These are phyloP conservation scores for Ceratobasidium sp. DNA, from an alignment of 1,284 basidiomycete genomes.

Conservation along the genomic window DNA sequence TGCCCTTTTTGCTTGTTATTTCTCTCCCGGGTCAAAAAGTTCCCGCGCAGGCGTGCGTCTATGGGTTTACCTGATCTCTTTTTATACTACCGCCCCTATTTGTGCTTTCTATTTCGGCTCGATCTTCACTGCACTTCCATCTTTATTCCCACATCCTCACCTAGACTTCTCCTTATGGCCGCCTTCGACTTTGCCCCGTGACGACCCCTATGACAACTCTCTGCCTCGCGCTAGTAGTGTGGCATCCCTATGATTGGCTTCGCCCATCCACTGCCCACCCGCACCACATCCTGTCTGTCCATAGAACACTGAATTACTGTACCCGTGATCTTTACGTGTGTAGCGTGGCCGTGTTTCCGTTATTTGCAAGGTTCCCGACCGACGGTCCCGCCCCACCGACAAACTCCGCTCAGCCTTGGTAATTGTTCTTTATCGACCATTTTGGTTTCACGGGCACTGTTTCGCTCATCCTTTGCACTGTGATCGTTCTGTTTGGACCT, in stretches of 20 bases:
- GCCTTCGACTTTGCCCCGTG: conserved; percentile 2
- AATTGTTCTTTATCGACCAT: too few relatives aligned
- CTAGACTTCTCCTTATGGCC: conserved; percentile 25
- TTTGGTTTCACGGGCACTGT: background rate
- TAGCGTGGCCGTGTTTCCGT: background rate
- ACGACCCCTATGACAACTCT: conserved; percentile 5
- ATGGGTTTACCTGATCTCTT: conserved; percentile 36
- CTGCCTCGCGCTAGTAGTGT: conserved; percentile 8
- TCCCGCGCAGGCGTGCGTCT: conserved; percentile 14
- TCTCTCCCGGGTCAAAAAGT: conserved; percentile 15
- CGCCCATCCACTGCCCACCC: conserved; percentile 24
- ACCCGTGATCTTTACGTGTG: background rate
- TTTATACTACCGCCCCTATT: conserved; percentile 2
- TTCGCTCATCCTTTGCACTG: background rate
- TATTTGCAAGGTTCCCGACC: background rate
- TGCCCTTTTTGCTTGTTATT: conserved; percentile 13
- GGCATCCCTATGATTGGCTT: conserved; percentile 15
- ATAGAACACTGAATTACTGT: conserved; percentile 27
- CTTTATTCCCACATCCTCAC: conserved; percentile 28
- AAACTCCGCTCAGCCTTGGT: background rate
- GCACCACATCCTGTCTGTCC: conserved; percentile 26
- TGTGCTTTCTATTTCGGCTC: conserved; percentile 13
- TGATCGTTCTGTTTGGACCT: background rate
- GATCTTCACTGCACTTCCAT: conserved; percentile 18
- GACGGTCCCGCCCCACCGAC: background rate